A percentile compares a stretch with the other conserved stretches of the same genome.
phyloP scores from a whole-genome alignment of 441 rosid species.

The Euphorbia schlechtendalii region DNA sequence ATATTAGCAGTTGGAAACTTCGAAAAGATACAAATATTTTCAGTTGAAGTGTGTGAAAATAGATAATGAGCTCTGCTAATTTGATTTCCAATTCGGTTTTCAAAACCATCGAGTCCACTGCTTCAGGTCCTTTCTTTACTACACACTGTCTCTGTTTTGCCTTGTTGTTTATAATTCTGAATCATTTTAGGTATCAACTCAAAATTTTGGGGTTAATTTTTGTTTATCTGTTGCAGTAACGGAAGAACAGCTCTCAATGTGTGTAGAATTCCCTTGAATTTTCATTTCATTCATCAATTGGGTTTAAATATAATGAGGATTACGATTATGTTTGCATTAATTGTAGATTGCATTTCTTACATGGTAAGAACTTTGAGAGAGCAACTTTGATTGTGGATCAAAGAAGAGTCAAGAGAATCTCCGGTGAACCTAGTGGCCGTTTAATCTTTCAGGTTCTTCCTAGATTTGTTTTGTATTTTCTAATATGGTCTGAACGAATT shows the following conservation, averaged over 20 bases:
- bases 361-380: constrained; percentile 76
- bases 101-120: neutral
- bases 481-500: too few relatives aligned
- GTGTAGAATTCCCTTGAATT: constrained; percentile 10
- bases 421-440: constrained; percentile 69
- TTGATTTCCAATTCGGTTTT: neutral
- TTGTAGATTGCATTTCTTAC: constrained; percentile 64
- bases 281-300: constrained; percentile 2
- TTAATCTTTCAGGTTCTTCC: constrained; percentile 62
- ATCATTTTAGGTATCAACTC: too few relatives aligned
- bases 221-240: constrained; percentile 30
- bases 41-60: too few relatives aligned
- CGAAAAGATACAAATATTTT: too few relatives aligned
- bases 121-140: neutral
- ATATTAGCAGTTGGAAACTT: too few relatives aligned
- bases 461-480: neutral
- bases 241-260: constrained; percentile 51
- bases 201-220: neutral
- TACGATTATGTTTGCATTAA: too few relatives aligned
- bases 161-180: too few relatives aligned
- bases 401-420: constrained; percentile 61
- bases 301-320: too few relatives aligned
- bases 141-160: too few relatives aligned
- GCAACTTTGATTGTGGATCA: constrained; percentile 73
- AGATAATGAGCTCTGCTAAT: neutral